Percentiles rank a stretch among this genome's conserved stretches.
Evolutionary conservation across 2,329 filamentous ascomycete species (phyloP).

Genomic region (Plectosphaerella sp.): DNA sequence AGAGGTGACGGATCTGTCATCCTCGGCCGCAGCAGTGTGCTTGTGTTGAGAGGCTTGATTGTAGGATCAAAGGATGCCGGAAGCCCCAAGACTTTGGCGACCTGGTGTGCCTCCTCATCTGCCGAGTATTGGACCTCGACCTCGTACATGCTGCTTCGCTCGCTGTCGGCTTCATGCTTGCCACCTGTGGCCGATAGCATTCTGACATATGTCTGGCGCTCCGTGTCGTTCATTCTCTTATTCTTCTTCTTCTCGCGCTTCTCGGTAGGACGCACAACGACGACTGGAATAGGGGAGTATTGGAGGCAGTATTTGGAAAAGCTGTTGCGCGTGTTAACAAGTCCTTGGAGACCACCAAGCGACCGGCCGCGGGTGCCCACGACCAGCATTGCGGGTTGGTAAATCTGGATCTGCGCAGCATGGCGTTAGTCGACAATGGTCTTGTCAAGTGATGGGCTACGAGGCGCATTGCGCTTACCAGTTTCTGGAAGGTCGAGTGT

Average conservation of each 20-base stretch:
- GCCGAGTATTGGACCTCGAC: constrained; percentile 50
- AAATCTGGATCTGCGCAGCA: constrained; percentile 70
- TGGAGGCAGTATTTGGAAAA: constrained; percentile 95
- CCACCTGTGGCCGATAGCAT: constrained; percentile 65
- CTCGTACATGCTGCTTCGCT: constrained; percentile 47
- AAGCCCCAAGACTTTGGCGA: constrained; percentile 58
- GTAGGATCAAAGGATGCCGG: constrained; percentile 61
- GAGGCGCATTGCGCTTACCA: constrained; percentile 53
- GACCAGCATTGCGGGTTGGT: constrained; percentile 86
- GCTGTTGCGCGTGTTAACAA: constrained; percentile 73
- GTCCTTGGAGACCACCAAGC: constrained; percentile 78
- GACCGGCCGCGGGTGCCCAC: constrained; percentile 85
- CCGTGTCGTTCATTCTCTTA: constrained; percentile 75
- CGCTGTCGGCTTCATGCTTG: constrained; percentile 54
- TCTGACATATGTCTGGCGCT: constrained; percentile 69
- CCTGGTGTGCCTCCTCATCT: constrained; percentile 61
- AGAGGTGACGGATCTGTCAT: background rate
- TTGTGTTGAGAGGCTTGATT: constrained; percentile 48
- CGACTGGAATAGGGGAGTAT: constrained; percentile 87
- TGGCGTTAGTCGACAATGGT: background rate
- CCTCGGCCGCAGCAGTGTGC: background rate
- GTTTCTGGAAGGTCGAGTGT: constrained; percentile 82
- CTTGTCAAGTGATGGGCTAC: background rate
- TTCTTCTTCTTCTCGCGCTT: constrained; percentile 87
- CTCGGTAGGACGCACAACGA: constrained; percentile 82